Evolutionary conservation across 768 basidiomycete species (phyloP), one percentile per base, ranked within the genome.

Genomic region (Kondoa malvinella): DNA sequence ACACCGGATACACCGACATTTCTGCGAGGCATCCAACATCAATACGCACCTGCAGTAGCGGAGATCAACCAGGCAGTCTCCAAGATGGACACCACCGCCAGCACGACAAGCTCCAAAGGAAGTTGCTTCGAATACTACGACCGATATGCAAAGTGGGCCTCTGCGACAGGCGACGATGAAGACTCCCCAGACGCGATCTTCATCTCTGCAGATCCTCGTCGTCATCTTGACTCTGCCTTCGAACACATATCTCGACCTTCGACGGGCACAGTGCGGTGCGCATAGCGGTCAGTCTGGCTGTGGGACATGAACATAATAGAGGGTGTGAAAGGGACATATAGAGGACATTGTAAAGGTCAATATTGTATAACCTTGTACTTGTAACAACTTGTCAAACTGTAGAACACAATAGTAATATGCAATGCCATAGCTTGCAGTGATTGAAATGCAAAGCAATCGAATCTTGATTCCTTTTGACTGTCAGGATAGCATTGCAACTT

Each of bases 401-500:
- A n/a, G n/a, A n/a, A n/a, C n/a, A n/a, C n/a, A n/a, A n/a, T n/a
- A n/a, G n/a, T n/a, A n/a, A n/a, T n/a, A n/a, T n/a, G n/a, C n/a
- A n/a, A n/a, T n/a, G n/a, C n/a, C n/a, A n/a, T n/a, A n/a, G n/a
- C n/a, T n/a, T n/a, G n/a, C n/a, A n/a, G n/a, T n/a, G n/a, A n/a
- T n/a, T n/a, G n/a, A n/a, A n/a, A n/a, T n/a, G n/a, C 40, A 8
- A 50, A 50, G 40, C 40, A 50, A 50, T 50, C 12, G 8, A 50
- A 8, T 50, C 12, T 50, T 50, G 8, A 8, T 50, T 21, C 8
- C 12, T 50, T 8, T 50, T 50, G 40, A 50, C 12, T 8, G 21
- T 60, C 58, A 60, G 8, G 12, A 14, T 4, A 4, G 8, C 58
- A 33, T 33, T 29, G 26, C 30, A 32, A 63, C 33, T 63, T 99